Evolutionary conservation across 768 basidiomycete genomes (phyloP).

Genomic region (Guyanaporus albipodus): DNA sequence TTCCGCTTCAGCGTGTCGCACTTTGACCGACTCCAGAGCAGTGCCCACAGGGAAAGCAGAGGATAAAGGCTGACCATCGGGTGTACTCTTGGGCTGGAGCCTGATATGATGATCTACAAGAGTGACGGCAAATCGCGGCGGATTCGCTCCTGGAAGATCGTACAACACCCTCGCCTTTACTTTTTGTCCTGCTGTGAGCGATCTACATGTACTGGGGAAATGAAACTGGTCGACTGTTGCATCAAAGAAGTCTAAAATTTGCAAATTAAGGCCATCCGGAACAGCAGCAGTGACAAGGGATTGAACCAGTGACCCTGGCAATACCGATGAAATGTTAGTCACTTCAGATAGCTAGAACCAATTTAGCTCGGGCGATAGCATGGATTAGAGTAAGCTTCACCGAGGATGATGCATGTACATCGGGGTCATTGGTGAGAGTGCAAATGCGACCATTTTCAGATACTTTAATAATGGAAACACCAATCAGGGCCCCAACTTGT

Average conservation of each 20-base stretch:
- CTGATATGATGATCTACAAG: slow-evolving; percentile 66
- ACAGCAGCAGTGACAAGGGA: slow-evolving; percentile 74
- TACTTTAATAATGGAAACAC: slow-evolving; percentile 61
- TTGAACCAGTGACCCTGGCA: slow-evolving; percentile 84
- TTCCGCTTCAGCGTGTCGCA: slow-evolving; percentile 71
- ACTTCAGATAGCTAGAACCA: slow-evolving; percentile 65
- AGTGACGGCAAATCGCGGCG: slow-evolving; percentile 81
- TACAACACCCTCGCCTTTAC: slow-evolving; percentile 84
- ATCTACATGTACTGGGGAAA: slow-evolving; percentile 42
- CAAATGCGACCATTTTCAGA: slow-evolving; percentile 79
- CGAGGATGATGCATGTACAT: slow-evolving; percentile 45
- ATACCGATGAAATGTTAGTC: slow-evolving; percentile 70
- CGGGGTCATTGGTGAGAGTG: slow-evolving; percentile 55
- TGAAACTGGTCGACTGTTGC: slow-evolving; percentile 87
- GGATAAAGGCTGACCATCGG: slow-evolving; percentile 36
- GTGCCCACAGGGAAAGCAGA: slow-evolving; percentile 72
- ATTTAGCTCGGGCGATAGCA: slow-evolving; percentile 1
- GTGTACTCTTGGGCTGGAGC: slow-evolving; percentile 41
- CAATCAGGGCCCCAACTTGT: slow-evolving; percentile 62
- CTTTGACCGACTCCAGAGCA: slow-evolving; percentile 66
- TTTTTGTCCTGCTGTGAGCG: slow-evolving; percentile 64
- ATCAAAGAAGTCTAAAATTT: slow-evolving; percentile 88
- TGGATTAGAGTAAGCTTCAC: slow-evolving; percentile 38
- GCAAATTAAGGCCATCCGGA: slow-evolving; percentile 76
- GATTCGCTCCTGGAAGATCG: slow-evolving; percentile 61